A percentile compares a stretch with the other conserved stretches of the same genome.
phyloP scores from a whole-genome alignment of 257 asterid species.

The Oldenlandia corymbosa region DNA sequence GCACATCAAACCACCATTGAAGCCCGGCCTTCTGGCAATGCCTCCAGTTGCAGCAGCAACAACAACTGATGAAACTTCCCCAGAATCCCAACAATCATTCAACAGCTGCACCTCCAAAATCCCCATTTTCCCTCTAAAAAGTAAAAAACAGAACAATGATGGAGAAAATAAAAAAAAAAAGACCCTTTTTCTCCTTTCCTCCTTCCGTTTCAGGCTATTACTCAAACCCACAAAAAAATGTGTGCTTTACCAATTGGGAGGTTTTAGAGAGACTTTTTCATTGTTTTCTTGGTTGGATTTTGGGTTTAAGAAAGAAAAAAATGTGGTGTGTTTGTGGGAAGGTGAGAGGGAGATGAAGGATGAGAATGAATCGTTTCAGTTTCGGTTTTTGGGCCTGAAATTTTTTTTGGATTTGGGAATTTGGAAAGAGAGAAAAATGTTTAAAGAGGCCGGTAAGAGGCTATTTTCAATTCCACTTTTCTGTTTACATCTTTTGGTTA shows the following conservation, averaged over 20 bases:
- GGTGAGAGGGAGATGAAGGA: constrained; percentile 25
- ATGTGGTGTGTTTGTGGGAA: background rate
- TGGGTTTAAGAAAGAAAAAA: background rate
- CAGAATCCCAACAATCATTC: background rate
- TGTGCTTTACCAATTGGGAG: constrained; percentile 8
- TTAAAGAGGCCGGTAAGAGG: constrained; percentile 51
- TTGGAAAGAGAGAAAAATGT: constrained; percentile 15
- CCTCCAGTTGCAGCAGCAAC: constrained; percentile 3
- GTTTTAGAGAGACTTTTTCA: background rate
- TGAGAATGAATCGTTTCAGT: constrained; percentile 13
- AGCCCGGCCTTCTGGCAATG: constrained; percentile 7
- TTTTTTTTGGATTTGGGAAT: constrained; percentile 5
- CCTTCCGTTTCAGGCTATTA: background rate
- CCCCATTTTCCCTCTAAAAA: constrained; percentile 6
- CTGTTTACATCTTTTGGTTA: constrained; percentile 33
- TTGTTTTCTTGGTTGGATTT: constrained; percentile 2
- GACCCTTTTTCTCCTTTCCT: background rate
- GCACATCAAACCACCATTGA: constrained; percentile 23
- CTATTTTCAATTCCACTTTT: constrained; percentile 56
- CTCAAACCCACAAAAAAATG: background rate
- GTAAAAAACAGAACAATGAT: background rate
- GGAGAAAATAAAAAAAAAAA: background rate
- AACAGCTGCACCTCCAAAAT: constrained; percentile 11
- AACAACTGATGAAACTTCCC: background rate
- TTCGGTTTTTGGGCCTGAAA: constrained; percentile 18